Evolutionary conservation across 1,284 basidiomycete genomes (phyloP).

Genomic region (Lentinus polychrous): DNA sequence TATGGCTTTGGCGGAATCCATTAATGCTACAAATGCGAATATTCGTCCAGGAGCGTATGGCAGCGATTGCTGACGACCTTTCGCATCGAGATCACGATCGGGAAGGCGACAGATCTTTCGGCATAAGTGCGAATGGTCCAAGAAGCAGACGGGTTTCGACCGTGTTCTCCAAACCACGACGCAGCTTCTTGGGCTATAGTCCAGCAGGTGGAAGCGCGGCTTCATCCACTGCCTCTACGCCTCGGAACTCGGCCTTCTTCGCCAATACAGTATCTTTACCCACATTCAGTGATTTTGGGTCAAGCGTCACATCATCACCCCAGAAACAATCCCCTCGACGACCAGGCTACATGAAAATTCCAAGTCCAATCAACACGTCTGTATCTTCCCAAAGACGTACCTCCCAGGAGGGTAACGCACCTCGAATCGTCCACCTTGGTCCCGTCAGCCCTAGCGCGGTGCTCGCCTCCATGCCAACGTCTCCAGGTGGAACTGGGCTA

Average conservation of each 20-base stretch:
- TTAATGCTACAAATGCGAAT: slow-evolving; percentile 59
- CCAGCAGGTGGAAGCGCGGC: slow-evolving; percentile 25
- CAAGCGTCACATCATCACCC: slow-evolving; percentile 19
- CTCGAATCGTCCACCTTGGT: slow-evolving; percentile 57
- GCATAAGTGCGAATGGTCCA: slow-evolving; percentile 15
- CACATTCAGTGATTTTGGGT: slow-evolving; percentile 18
- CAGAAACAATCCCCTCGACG: slow-evolving; percentile 27
- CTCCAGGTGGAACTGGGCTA: slow-evolving; percentile 13
- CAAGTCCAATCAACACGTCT: slow-evolving; percentile 17
- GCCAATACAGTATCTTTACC: slow-evolving; percentile 23
- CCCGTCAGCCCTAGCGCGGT: slow-evolving; percentile 36
- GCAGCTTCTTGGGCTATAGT: slow-evolving; percentile 14
- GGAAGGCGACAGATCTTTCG: slow-evolving; percentile 22
- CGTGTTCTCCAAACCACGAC: slow-evolving; percentile 39
- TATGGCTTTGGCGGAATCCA: slow-evolving; percentile 57
- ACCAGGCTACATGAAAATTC: slow-evolving; percentile 37
- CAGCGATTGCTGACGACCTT: slow-evolving; percentile 43
- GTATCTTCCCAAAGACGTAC: slow-evolving; percentile 27
- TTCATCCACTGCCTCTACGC: slow-evolving; percentile 34
- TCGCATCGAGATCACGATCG: slow-evolving; percentile 8
- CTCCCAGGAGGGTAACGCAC: slow-evolving; percentile 26
- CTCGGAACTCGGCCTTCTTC: slow-evolving; percentile 42
- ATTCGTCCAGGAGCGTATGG: slow-evolving; percentile 55
- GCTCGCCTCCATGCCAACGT: slow-evolving; percentile 22
- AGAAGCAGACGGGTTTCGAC: slow-evolving; percentile 39